phyloP scores from a whole-genome alignment of 805 yeast species.

The Hanseniaspora mollemarum region DNA sequence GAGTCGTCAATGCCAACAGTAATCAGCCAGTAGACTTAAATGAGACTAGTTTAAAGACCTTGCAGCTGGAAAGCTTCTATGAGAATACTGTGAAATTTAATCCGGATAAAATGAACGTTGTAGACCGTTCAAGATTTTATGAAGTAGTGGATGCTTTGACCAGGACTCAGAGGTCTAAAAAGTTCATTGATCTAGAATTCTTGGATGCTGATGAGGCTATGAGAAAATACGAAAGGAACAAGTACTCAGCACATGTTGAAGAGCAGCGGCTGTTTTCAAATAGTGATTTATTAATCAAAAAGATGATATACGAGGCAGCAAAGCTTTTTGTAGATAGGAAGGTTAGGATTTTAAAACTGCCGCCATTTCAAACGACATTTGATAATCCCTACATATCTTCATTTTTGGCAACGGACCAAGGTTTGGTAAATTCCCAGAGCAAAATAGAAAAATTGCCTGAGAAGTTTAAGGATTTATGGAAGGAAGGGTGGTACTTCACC shows the following conservation, averaged over 20 bases:
- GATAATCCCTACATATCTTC: neutral
- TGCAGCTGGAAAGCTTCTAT: neutral
- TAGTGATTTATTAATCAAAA: neutral
- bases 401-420: neutral
- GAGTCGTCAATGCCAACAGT: neutral
- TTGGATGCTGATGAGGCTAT: neutral
- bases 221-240: neutral
- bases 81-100: neutral
- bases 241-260: neutral
- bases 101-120: neutral
- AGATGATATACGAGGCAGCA: neutral
- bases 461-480: neutral
- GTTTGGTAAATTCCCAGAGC: neutral
- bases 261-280: neutral
- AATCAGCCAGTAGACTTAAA: neutral
- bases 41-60: neutral
- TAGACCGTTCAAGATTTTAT: neutral
- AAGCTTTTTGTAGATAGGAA: neutral
- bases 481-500: neutral
- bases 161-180: neutral
- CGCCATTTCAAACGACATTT: neutral
- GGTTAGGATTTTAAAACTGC: neutral
- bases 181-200: neutral
- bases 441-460: neutral
- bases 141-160: neutral